Conservation (phyloP, 2,329 filamentous ascomycete genomes). For the Raffaelea ambrosiae region DNA sequence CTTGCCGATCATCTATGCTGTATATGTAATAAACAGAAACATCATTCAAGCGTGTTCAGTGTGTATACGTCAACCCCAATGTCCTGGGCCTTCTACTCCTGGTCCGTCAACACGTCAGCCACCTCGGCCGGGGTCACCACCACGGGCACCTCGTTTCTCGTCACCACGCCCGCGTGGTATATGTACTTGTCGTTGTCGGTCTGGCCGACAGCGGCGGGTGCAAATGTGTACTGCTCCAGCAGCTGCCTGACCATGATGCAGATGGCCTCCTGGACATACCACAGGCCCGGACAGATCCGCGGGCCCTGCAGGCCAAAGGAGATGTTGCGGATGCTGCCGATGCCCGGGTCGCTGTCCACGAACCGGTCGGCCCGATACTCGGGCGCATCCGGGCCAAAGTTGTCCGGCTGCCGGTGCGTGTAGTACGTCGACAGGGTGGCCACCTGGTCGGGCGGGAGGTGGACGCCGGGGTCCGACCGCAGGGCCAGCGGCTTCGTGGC, state of each 20-base stretch:
- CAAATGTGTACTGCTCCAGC: constrained; percentile 3
- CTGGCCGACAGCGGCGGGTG: neutral
- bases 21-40: too few relatives aligned
- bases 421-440: constrained; percentile 5
- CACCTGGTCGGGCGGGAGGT: constrained; percentile 4
- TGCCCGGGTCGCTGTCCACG: constrained; percentile 2
- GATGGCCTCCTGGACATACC: constrained; percentile 7
- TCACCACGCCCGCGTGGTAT: constrained; percentile 8
- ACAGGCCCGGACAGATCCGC: constrained; percentile 6
- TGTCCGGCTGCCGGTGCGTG: constrained; percentile 2
- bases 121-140: too few relatives aligned
- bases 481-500: constrained; percentile 1
- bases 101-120: too few relatives aligned
- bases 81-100: too few relatives aligned
- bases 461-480: constrained; percentile 1
- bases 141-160: constrained; percentile 4
- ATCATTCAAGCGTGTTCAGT: too few relatives aligned
- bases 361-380: constrained; percentile 7
- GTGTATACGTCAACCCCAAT: too few relatives aligned
- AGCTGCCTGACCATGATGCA: constrained; percentile 7
- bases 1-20: too few relatives aligned
- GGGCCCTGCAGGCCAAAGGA: constrained; percentile 7
- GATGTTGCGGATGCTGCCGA: too few relatives aligned
- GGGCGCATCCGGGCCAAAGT: neutral
- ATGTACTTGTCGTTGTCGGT: constrained; percentile 6